Percentiles rank a stretch among this genome's conserved stretches.
These are phyloP conservation scores for Kwoniella dejecticola DNA, from an alignment of 768 basidiomycete genomes.

Conservation along the genomic window DNA sequence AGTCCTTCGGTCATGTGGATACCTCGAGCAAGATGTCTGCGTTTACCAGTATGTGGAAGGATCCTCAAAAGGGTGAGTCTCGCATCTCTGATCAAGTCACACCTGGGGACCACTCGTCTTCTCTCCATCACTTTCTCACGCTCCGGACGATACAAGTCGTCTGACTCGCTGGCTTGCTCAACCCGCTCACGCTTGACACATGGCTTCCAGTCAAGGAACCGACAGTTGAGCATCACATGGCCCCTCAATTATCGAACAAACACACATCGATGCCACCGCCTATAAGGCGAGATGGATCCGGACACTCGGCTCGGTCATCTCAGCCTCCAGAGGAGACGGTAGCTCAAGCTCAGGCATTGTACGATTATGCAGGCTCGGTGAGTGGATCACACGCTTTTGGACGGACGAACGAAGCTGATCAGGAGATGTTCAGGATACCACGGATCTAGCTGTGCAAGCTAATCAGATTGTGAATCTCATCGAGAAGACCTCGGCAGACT, in stretches of 20 bases:
- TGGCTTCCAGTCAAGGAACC: constrained; percentile 9
- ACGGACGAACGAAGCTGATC: background rate
- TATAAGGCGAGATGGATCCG: constrained; percentile 18
- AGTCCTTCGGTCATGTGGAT: constrained; percentile 41
- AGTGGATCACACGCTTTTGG: constrained; percentile 5
- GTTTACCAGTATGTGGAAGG: constrained; percentile 43
- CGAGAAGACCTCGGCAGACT: constrained; percentile 47
- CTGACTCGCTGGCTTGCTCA: background rate
- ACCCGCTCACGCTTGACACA: background rate
- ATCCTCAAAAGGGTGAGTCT: constrained; percentile 37
- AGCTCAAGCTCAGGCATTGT: constrained; percentile 44
- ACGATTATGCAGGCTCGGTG: constrained; percentile 42
- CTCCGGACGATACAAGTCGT: too few relatives aligned
- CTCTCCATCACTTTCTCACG: too few relatives aligned
- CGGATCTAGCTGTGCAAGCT: constrained; percentile 38
- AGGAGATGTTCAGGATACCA: constrained; percentile 27
- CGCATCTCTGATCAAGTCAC: background rate
- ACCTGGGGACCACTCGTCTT: too few relatives aligned
- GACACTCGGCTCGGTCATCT: constrained; percentile 9
- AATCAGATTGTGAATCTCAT: constrained; percentile 44
- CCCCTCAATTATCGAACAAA: constrained; percentile 20
- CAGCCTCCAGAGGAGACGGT: constrained; percentile 20
- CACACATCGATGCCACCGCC: constrained; percentile 32
- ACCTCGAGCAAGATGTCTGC: constrained; percentile 36
- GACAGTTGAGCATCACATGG: constrained; percentile 19